Conservation (phyloP, 441 rosid species). For the Manihot esculenta region DNA sequence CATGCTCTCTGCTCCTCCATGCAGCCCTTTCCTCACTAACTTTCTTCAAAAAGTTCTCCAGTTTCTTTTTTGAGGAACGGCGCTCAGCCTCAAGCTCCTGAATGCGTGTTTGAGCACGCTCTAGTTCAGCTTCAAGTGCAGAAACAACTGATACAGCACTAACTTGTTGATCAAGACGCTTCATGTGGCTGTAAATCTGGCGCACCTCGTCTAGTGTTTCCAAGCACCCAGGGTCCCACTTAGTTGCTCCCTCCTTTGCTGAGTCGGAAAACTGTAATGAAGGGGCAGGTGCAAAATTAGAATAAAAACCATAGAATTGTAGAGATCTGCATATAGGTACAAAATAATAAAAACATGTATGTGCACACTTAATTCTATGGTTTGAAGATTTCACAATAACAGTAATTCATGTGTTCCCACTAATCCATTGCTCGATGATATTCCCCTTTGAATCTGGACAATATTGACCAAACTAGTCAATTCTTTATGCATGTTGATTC, state of each 20-base stretch:
- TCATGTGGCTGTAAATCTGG: slow-evolving; percentile 54
- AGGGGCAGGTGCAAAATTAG: slow-evolving; percentile 33
- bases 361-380: not conserved
- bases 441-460: not conserved
- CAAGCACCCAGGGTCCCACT: slow-evolving; percentile 78
- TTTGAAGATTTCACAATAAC: not conserved
- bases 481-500: not conserved
- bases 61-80: slow-evolving; percentile 66
- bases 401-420: not conserved
- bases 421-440: not conserved
- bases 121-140: slow-evolving; percentile 70
- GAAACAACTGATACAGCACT: slow-evolving; percentile 69
- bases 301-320: not conserved
- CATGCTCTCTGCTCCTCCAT: slow-evolving; percentile 85
- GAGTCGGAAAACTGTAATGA: slow-evolving; percentile 69
- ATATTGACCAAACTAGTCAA: not conserved
- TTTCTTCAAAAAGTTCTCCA: slow-evolving; percentile 84
- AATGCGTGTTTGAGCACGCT: slow-evolving; percentile 61
- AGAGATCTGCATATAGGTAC: not conserved
- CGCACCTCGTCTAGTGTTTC: slow-evolving; percentile 60
- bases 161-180: slow-evolving; percentile 64
- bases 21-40: slow-evolving; percentile 79
- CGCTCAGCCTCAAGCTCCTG: slow-evolving; percentile 79
- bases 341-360: not conserved
- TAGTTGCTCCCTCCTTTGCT: slow-evolving; percentile 89